A percentile compares a stretch with the other conserved stretches of the same genome.
phyloP scores from a whole-genome alignment of 805 yeast species.

The Yarrowia sp. region DNA sequence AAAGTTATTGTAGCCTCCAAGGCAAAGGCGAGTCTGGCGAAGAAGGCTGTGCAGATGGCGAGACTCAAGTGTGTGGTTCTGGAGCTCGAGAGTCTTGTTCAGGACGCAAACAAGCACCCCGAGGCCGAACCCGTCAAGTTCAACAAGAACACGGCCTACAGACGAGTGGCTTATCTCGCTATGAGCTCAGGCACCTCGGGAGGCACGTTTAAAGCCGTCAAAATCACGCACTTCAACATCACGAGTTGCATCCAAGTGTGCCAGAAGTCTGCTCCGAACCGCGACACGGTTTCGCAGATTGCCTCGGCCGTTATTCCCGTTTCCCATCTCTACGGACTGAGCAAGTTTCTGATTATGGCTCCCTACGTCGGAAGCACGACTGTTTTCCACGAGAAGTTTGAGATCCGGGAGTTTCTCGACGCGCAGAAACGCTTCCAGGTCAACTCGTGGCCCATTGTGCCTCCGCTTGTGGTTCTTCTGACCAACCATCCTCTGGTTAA shows the following conservation, averaged over 20 bases:
- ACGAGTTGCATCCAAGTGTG: constrained; percentile 30
- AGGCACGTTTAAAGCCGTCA: neutral
- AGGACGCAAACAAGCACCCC: neutral
- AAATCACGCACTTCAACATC: constrained; percentile 41
- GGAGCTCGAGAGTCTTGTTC: neutral
- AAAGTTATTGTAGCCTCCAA: neutral
- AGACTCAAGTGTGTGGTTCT: neutral
- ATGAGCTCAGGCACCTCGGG: constrained; percentile 9
- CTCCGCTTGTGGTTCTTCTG: constrained; percentile 45
- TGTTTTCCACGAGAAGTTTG: constrained; percentile 39
- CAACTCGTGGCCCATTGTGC: constrained; percentile 44
- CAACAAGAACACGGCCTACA: neutral
- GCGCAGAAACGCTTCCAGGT: constrained; percentile 38
- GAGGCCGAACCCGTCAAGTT: neutral
- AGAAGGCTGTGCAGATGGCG: neutral
- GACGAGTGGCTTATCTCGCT: constrained; percentile 1
- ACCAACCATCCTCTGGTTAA: constrained; percentile 48
- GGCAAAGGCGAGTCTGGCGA: neutral
- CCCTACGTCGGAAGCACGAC: constrained; percentile 31
- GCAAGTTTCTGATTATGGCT: constrained; percentile 34
- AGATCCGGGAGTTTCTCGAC: constrained; percentile 36
- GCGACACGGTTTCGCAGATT: constrained; percentile 31
- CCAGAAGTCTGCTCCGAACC: neutral
- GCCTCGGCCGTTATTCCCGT: constrained; percentile 38
- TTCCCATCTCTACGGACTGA: constrained; percentile 38